Conservation (phyloP, 176 grass and related monocot species). For the Musa itinerans region DNA sequence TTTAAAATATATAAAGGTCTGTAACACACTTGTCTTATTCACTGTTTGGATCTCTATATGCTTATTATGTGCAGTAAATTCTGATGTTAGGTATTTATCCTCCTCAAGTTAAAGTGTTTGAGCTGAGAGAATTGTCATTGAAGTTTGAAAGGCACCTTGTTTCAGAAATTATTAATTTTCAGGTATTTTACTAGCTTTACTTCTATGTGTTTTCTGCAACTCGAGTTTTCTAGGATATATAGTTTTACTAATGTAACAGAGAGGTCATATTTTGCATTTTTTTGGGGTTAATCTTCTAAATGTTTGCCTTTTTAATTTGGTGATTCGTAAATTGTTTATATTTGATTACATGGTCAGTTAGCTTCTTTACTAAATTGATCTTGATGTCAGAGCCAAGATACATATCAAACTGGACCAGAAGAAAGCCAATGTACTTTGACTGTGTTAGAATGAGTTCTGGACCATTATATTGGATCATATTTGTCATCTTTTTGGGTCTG, state of each 20-base stretch:
- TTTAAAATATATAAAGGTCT: neutral
- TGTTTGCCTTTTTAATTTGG: too few species aligned
- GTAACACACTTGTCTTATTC: too few species aligned
- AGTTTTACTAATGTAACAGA: neutral
- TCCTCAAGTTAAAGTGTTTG: constrained; percentile 86
- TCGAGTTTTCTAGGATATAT: neutral
- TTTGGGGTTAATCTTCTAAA: too few species aligned
- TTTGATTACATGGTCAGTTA: too few species aligned
- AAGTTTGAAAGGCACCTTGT: constrained; percentile 89
- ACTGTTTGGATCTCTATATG: neutral
- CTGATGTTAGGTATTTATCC: constrained; percentile 71
- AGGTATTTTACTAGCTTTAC: constrained; percentile 33
- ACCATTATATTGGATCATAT: too few species aligned
- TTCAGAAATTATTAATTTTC: constrained; percentile 86
- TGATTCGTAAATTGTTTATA: too few species aligned
- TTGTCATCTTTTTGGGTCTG: too few species aligned
- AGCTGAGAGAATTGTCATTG: constrained; percentile 75
- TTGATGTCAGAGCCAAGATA: too few species aligned
- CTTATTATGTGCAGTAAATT: constrained; percentile 2
- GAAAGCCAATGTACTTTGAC: too few species aligned
- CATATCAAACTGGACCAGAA: too few species aligned
- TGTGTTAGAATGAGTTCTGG: too few species aligned
- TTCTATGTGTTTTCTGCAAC: neutral
- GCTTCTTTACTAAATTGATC: too few species aligned
- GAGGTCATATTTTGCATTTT: neutral